phyloP scores from a whole-genome alignment of 148 eudicot genomes.

The Chenopodium album region DNA sequence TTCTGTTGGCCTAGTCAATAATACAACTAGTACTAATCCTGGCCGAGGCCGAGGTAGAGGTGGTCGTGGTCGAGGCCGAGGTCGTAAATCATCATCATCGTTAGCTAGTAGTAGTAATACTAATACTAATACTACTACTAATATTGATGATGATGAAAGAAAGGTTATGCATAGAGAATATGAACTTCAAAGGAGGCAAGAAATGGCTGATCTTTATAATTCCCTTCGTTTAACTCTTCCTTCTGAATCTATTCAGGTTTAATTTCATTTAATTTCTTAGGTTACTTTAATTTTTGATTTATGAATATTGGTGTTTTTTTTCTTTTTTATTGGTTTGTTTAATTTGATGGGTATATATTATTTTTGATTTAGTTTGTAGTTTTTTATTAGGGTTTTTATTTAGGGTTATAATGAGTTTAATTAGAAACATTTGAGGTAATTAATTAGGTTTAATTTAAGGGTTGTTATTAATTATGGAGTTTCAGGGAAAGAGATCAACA shows the following conservation, averaged over 20 bases:
- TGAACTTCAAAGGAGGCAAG: conserved; percentile 49
- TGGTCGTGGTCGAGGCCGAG: conserved; percentile 25
- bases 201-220: conserved; percentile 45
- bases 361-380: background rate
- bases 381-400: conserved; percentile 14
- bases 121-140: background rate
- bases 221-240: conserved; percentile 43
- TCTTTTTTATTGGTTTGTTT: background rate
- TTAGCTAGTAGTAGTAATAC: conserved; percentile 16
- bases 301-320: background rate
- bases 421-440: background rate
- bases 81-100: conserved; percentile 15
- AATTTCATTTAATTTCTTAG: background rate
- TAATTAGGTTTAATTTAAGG: background rate
- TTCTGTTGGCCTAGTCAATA: background rate
- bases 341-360: background rate
- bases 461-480: background rate
- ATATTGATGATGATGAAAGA: conserved; percentile 17
- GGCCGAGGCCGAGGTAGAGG: background rate
- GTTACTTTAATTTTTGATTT: no score
- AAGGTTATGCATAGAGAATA: conserved; percentile 38
- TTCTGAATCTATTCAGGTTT: conserved; percentile 38
- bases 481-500: conserved; percentile 57
- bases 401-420: conserved; percentile 9
- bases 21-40: background rate